phyloP scores from a whole-genome alignment of 495 filamentous ascomycete genomes.

The Daldinia concentrica region DNA sequence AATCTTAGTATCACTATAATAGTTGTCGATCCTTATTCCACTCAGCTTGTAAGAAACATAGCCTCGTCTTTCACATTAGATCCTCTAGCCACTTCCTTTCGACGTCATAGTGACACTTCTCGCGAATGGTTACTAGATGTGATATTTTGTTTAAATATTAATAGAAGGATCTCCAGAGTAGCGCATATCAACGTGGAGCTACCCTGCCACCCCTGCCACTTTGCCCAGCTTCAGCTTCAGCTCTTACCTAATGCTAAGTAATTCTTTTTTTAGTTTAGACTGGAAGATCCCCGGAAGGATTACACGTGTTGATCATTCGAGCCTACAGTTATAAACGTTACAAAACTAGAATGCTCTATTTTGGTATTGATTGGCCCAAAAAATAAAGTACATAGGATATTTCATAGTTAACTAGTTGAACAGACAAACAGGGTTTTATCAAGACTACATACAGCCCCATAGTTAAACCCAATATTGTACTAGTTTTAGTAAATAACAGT shows the following conservation, averaged over 20 bases:
- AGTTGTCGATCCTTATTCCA: not conserved
- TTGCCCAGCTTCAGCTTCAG: not conserved
- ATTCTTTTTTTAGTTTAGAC: not conserved
- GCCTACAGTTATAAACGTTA: not conserved
- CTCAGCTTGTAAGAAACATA: not conserved
- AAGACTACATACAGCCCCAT: too few relatives aligned
- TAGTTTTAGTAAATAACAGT: too few relatives aligned
- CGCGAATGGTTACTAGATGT: not conserved
- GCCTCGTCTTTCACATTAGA: not conserved
- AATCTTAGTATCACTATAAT: not conserved
- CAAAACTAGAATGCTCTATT: too few relatives aligned
- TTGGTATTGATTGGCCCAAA: too few relatives aligned
- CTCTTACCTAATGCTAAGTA: not conserved
- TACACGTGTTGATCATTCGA: not conserved
- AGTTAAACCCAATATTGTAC: too few relatives aligned
- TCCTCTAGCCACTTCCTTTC: not conserved
- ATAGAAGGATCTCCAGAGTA: not conserved
- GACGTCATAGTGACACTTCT: not conserved
- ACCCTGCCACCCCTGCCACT: not conserved
- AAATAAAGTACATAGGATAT: too few relatives aligned
- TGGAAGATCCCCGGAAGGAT: not conserved
- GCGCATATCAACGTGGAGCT: not conserved
- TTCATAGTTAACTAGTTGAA: too few relatives aligned
- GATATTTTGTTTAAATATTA: not conserved
- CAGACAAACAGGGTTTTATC: too few relatives aligned